Evolutionary conservation across 192 early-diverging fungal genomes (phyloP).

Genomic region (Umbelopsis ramanniana): DNA sequence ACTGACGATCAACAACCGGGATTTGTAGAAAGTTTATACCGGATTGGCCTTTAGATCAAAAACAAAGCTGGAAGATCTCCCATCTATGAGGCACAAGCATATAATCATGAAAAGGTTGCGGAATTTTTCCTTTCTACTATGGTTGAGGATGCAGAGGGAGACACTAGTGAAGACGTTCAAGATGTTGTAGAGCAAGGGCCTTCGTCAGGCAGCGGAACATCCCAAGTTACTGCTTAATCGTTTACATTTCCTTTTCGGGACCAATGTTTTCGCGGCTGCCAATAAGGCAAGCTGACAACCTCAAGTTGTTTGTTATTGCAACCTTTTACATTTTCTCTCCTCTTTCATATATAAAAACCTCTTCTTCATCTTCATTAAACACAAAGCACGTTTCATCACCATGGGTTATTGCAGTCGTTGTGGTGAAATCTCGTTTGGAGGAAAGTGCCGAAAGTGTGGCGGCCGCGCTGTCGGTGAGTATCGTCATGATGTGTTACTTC

Average conservation of each 20-base stretch:
- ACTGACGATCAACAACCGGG: conserved; percentile 9
- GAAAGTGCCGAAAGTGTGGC: conserved; percentile 55
- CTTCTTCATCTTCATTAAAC: conserved; percentile 5
- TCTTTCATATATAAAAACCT: conserved; percentile 25
- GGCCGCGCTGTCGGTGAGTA: conserved; percentile 53
- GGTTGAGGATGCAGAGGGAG: conserved; percentile 48
- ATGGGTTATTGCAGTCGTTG: conserved; percentile 62
- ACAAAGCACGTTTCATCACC: neutral
- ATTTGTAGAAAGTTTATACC: neutral
- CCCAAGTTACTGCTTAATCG: conserved; percentile 1
- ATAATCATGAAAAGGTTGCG: conserved; percentile 53
- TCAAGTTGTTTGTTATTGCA: conserved; percentile 20
- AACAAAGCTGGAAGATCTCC: conserved; percentile 50
- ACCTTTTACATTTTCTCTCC: conserved; percentile 20
- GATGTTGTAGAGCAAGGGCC: conserved; percentile 36
- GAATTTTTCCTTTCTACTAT: conserved; percentile 57
- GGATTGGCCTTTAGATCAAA: conserved; percentile 44
- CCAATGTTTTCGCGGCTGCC: conserved; percentile 4
- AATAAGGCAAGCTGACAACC: conserved; percentile 22
- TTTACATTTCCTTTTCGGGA: conserved; percentile 9
- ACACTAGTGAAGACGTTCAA: conserved; percentile 45
- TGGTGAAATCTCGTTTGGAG: conserved; percentile 48
- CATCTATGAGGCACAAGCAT: conserved; percentile 54
- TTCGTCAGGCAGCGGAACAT: conserved; percentile 17
- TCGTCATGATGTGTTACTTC: neutral